These are phyloP conservation scores for Caloboletus inedulis DNA, from an alignment of 1,284 basidiomycete genomes.

Conservation along the genomic window DNA sequence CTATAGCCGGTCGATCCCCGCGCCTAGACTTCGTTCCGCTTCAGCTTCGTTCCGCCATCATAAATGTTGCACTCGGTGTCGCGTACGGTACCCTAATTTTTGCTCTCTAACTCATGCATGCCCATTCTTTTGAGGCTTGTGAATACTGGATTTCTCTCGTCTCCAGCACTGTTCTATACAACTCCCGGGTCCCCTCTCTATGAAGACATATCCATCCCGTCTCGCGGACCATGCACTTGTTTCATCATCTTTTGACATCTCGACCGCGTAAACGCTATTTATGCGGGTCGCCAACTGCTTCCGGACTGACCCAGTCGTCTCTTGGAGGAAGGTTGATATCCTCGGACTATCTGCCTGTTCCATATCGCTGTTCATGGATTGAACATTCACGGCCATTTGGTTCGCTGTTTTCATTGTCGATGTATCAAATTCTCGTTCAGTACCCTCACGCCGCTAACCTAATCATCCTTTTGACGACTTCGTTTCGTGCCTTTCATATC, in stretches of 20 bases:
- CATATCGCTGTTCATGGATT: conserved; percentile 38
- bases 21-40: conserved; percentile 27
- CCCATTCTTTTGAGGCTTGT: conserved; percentile 35
- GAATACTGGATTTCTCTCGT: conserved; percentile 36
- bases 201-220: conserved; percentile 67
- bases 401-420: conserved; percentile 30
- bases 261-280: conserved; percentile 35
- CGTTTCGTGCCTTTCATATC: conserved; percentile 26
- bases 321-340: conserved; percentile 31
- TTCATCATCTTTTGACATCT: conserved; percentile 35
- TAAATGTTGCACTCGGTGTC: conserved; percentile 29
- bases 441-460: conserved; percentile 37
- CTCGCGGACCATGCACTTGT: conserved; percentile 36
- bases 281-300: conserved; percentile 26
- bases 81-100: conserved; percentile 33
- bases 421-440: conserved; percentile 34
- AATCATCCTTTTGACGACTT: conserved; percentile 35
- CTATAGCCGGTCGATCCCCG: conserved; percentile 21
- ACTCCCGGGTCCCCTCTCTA: conserved; percentile 37
- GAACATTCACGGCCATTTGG: conserved; percentile 31
- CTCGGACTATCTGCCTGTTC: conserved; percentile 32
- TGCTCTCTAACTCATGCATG: conserved; percentile 35
- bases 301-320: conserved; percentile 23
- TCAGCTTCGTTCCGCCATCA: conserved; percentile 20
- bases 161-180: conserved; percentile 28